Evolutionary conservation across 1,139 yeast genomes (phyloP).

Genomic region (Meyerozyma athensensis): DNA sequence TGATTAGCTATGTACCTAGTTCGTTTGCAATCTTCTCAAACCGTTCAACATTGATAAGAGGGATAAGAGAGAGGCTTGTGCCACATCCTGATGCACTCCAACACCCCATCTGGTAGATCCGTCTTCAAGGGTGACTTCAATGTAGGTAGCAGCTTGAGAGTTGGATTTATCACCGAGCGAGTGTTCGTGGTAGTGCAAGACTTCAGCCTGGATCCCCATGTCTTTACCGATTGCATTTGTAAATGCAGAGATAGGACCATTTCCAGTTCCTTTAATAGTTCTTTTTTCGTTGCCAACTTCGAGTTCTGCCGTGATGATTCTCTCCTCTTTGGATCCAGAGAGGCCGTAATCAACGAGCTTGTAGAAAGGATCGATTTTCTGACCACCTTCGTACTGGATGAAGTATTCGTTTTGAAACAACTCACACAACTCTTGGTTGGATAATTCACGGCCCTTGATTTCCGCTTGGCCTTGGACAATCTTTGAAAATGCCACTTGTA

Average conservation of each 20-base stretch:
- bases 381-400: conserved; percentile 35
- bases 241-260: conserved; percentile 94
- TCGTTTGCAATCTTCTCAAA: conserved; percentile 12
- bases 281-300: conserved; percentile 43
- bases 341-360: conserved; percentile 50
- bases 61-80: conserved; percentile 82
- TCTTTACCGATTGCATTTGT: conserved; percentile 66
- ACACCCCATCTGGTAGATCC: conserved; percentile 78
- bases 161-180: conserved; percentile 79
- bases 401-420: conserved; percentile 72
- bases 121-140: conserved; percentile 55
- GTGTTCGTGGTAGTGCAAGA: conserved; percentile 85
- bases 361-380: conserved; percentile 22
- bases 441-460: conserved; percentile 76
- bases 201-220: conserved; percentile 59
- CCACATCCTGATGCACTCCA: conserved; percentile 89
- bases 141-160: conserved; percentile 87
- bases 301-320: conserved; percentile 31
- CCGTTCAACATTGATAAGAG: conserved; percentile 69
- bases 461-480: conserved; percentile 83
- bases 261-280: conserved; percentile 66
- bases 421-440: conserved; percentile 67
- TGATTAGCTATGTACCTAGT: not conserved
- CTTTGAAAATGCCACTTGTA: conserved; percentile 86
- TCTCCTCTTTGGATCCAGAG: conserved; percentile 27